Percentiles rank a stretch among this genome's conserved stretches.
Conservation (phyloP, 148 eudicot genomes). For the Rhododendron williamsianum region DNA sequence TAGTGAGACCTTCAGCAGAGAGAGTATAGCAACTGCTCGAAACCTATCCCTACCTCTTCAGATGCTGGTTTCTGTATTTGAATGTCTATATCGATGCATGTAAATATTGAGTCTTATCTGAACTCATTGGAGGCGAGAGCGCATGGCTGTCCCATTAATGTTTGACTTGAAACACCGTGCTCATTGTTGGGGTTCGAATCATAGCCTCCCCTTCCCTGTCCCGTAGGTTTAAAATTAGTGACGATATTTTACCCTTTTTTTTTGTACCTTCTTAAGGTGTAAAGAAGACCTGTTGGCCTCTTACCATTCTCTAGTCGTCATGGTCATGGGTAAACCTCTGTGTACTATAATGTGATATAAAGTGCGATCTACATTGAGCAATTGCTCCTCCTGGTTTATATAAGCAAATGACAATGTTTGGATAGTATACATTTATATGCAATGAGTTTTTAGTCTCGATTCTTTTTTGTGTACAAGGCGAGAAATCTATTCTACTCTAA, state of each 20-base stretch:
- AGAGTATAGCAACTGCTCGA: constrained; percentile 22
- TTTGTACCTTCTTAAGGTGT: neutral
- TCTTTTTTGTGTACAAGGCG: neutral
- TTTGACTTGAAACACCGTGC: neutral
- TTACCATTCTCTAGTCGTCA: neutral
- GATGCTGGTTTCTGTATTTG: neutral
- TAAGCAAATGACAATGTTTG: neutral
- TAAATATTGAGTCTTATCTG: neutral
- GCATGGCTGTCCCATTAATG: neutral
- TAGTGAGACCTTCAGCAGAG: constrained; percentile 33
- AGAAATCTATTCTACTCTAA: too few species aligned
- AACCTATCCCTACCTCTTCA: constrained; percentile 9
- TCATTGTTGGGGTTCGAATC: neutral
- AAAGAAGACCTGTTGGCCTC: neutral
- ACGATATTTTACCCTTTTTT: neutral
- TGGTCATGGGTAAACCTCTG: neutral
- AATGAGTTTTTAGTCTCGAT: neutral
- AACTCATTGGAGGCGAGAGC: neutral
- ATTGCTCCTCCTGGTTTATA: neutral
- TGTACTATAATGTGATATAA: neutral
- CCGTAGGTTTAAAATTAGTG: neutral
- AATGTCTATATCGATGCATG: neutral
- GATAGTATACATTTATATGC: neutral
- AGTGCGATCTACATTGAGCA: neutral
- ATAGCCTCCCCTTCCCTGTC: neutral